phyloP scores from a whole-genome alignment of 768 basidiomycete genomes.

The Suillus subaureus region DNA sequence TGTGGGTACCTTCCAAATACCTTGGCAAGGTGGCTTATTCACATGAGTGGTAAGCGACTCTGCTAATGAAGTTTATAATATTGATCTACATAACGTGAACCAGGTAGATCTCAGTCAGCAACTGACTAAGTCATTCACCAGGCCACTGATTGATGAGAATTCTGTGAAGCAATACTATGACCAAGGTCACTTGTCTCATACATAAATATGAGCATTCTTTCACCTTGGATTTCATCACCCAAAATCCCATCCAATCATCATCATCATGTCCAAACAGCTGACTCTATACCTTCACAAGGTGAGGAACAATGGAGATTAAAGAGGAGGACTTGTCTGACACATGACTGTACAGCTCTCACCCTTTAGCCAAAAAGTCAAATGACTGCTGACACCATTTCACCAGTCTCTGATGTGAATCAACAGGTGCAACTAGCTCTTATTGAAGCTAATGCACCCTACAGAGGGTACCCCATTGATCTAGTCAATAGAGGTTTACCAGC shows the following conservation, averaged over 20 bases:
- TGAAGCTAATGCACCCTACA: constrained; percentile 50
- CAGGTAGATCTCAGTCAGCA: neutral
- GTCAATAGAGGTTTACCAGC: constrained; percentile 61
- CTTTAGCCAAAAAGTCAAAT: constrained; percentile 52
- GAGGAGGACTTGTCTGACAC: constrained; percentile 2
- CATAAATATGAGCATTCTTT: neutral
- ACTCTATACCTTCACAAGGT: constrained; percentile 49
- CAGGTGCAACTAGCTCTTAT: constrained; percentile 59
- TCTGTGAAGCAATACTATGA: no score
- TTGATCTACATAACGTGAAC: neutral
- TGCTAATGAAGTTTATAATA: no score
- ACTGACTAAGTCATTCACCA: neutral
- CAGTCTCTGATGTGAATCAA: neutral
- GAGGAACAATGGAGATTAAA: constrained; percentile 1
- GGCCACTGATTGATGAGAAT: no score
- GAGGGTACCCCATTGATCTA: constrained; percentile 56
- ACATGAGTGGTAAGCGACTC: neutral
- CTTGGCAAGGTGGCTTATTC: neutral
- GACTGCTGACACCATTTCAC: neutral
- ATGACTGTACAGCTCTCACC: constrained; percentile 47
- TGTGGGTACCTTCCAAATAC: neutral
- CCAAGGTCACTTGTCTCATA: constrained; percentile 4
- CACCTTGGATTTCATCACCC: neutral
- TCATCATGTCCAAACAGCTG: constrained; percentile 32
- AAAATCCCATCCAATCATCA: neutral